Percentiles rank a stretch among this genome's conserved stretches.
Conservation (phyloP, 371 early-diverging fungal genomes). For the Fennellomyces sp. region DNA sequence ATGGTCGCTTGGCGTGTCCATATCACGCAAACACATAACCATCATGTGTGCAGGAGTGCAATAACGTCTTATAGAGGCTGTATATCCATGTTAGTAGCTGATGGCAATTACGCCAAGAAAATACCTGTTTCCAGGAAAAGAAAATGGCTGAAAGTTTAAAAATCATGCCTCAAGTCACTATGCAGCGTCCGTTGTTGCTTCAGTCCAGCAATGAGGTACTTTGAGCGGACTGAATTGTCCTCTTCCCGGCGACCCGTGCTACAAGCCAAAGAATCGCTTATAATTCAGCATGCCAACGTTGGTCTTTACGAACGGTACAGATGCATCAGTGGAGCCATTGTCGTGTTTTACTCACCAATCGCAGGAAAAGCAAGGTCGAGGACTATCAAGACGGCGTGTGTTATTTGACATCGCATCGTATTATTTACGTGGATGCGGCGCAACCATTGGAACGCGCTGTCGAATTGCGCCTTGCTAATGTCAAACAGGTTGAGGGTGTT, state of each 20-base stretch:
- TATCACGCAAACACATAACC: too few species aligned
- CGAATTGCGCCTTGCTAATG: constrained; percentile 51
- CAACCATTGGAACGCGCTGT: constrained; percentile 59
- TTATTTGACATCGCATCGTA: constrained; percentile 76
- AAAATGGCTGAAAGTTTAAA: not conserved
- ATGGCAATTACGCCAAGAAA: too few species aligned
- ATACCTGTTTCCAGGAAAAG: too few species aligned
- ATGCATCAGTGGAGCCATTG: too few species aligned
- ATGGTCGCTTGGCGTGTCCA: too few species aligned
- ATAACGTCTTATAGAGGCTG: too few species aligned
- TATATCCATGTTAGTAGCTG: too few species aligned
- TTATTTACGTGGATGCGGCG: constrained; percentile 76
- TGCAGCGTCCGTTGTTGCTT: not conserved
- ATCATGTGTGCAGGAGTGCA: too few species aligned
- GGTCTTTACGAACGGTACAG: constrained; percentile 76
- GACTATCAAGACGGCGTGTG: constrained; percentile 76
- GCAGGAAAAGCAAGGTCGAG: constrained; percentile 54
- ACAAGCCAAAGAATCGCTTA: constrained; percentile 53
- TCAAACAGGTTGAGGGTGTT: constrained; percentile 58
- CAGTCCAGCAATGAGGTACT: constrained; percentile 46
- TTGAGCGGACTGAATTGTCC: constrained; percentile 54
- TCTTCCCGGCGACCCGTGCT: constrained; percentile 64
- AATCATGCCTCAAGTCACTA: too few species aligned
- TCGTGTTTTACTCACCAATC: not conserved
- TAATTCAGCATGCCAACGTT: constrained; percentile 63